Evolutionary conservation across 352 stramenopile genomes (phyloP), one percentile per base, ranked within the genome.

Genomic region (Sclerospora graminicola): DNA sequence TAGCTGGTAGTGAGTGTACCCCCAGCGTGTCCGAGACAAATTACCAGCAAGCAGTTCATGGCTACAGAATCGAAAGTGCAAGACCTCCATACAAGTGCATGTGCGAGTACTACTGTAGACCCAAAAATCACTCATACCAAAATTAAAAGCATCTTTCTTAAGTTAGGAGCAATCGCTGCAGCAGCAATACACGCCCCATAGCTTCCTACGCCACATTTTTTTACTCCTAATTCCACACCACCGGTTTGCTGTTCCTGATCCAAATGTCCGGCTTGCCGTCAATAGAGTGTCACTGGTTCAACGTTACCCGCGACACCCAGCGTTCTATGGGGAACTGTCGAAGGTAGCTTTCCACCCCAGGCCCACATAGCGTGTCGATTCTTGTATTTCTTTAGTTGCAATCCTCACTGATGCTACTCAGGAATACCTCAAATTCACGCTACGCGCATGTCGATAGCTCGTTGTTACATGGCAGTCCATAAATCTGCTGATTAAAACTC

Each of bases 201-300:
- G 21, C 8, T 42, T 8, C 20, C 39, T 9, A 36, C 2, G 5
- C 21, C 19, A 26, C 16, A 27, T n/a, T n/a, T n/a, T n/a, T 13
- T 41, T 19, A 21, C 45, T 32, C 45, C 44, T 20, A 60, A 21
- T 51, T 23, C 44, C 5, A 54, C 27, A 15, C 30, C 39, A 44
- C 13, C 16, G 7, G 32, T 29, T 21, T 59, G 26, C 26, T 60
- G 38, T 29, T 71, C 52, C 41, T 63, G 48, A 24, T 66, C 42
- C 63, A 45, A 79, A 82, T 9, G 65, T 67, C 9, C 64, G 66
- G 41, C 60, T 79, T 64, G 49, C 54, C 65, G 78, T 7, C 69
- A 66, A 15, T 73, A 82, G 6, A 82, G 32, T 8, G 66, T 51
- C 6, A 66, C 54, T 36, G 62, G 61, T 19, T 51, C 50, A 34